Evolutionary conservation across 2,329 filamentous ascomycete genomes (phyloP), one percentile per base, ranked within the genome.

Genomic region (Fusarium papillatum): DNA sequence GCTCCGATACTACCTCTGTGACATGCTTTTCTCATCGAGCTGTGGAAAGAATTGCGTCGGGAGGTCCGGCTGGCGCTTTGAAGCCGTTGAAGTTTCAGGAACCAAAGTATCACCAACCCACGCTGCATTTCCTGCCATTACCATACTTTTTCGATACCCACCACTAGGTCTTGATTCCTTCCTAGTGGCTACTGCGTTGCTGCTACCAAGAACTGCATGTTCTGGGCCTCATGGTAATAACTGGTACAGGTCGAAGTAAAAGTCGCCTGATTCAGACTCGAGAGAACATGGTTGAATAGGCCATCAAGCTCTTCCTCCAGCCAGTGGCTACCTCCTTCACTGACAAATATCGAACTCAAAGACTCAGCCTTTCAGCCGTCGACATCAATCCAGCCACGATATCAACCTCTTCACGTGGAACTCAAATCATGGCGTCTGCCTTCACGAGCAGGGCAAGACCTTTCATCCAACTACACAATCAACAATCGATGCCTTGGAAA

Each of bases 61-160:
- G 13, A 14, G 53, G 39, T 46, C 50, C 16, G 64, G 41, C 57
- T 60, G 22, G 61, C 29, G 43, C 14, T 61, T 61, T 39, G 39
- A 19, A 64, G 64, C 72, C 73, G 72, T 73, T 75, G 61, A 60
- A 53, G 24, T 55, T 70, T 53, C 50, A 75, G 64, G 73, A 75
- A 75, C 73, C 69, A 61, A 71, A 71, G 63, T 70, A 48, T 73
- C 36, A 17, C n/a, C 10, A 22, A 43, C 24, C 16, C 9, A 26
- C 16, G 19, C 16, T 63, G 7, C 41, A 57, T 39, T 34, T n/a
- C 22, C 16, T 67, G 4, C 6, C n/a, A 36, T 41, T 22, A n/a
- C 36, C n/a, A 50, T 36, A 64, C 26, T 39, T 8, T 5, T 5
- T 19, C 39, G 11, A 46, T 39, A 14, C 29, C 38, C 8, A 34